Base-by-base conservation (phyloP, 2,329 filamentous ascomycete genomes). In the Rhinocladiella mackenziei region DNA sequence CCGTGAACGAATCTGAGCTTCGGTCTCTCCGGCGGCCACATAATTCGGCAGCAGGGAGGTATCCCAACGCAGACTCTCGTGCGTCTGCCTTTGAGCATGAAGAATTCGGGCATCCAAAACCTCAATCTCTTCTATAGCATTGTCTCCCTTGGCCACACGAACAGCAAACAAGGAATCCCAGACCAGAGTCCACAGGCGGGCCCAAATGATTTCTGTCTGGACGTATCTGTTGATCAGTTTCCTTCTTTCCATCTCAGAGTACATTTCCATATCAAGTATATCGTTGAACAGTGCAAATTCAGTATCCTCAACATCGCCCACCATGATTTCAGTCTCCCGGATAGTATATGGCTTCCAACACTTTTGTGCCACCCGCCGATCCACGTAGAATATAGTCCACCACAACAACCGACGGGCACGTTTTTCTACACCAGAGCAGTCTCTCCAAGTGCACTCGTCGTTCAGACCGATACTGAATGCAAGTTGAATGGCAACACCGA, bases 311-410 rank as follows among this genome's bases (percentile, higher is more conserved):
- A 31, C n/a, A 11, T 40, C 37, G 14, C 20, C 37, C 8, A 40
- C 37, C 7, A 3, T 23, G n/a, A 31, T 17, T 22, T 40, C 37
- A 40, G n/a, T 40, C 15, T 40, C 37, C 13, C 37, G 37, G 19
- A 40, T 40, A 26, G 31, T n/a, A 19, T 40, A 40, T 14, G 37
- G 37, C 37, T 31, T 40, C 37, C 37, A 40, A 11, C 56, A 56
- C 34, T 38, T 57, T 8, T 50, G 51, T 20, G 50, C 55, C 17
- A 57, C 54, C 19, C 41, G 45, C 3, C 54, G 53, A 15, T 52
- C 55, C 14, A 53, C 43, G 14, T 54, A 57, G 15, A 54, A 54
- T 0, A 39, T 53, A n/a, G 46, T 57, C 7, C 37, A 40, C 37
- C 37, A 40, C 15, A 40, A 19, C 26, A 30, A 19, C 14, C 37